Percentiles rank a stretch among this genome's conserved stretches.
Conservation (phyloP, 805 yeast genomes). For the Kazachstania viticola region DNA sequence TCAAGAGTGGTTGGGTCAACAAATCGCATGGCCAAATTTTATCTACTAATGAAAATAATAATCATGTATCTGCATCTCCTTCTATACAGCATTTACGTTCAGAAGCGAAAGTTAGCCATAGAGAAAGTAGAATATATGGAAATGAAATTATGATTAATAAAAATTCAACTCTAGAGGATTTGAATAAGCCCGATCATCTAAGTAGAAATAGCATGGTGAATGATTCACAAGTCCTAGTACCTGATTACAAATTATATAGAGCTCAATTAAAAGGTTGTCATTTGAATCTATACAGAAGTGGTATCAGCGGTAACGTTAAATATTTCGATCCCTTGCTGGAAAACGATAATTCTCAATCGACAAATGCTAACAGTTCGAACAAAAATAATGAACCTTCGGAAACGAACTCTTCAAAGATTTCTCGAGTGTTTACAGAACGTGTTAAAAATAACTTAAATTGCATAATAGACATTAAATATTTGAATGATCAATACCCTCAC, state of each 20-base stretch:
- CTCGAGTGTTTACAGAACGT: not conserved
- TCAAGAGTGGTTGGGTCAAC: constrained; percentile 54
- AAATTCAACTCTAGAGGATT: not conserved
- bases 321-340: constrained; percentile 26
- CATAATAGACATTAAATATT: constrained; percentile 18
- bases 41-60: not conserved
- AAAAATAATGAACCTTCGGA: not conserved
- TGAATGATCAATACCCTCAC: constrained; percentile 43
- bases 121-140: constrained; percentile 20
- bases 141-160: constrained; percentile 1
- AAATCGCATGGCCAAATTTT: constrained; percentile 27
- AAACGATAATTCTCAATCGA: not conserved
- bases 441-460: not conserved
- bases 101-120: constrained; percentile 4
- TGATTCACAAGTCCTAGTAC: constrained; percentile 12
- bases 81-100: constrained; percentile 1
- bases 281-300: constrained; percentile 47
- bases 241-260: constrained; percentile 35
- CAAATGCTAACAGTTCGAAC: not conserved
- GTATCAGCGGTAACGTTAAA: constrained; percentile 35
- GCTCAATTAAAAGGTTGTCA: constrained; percentile 64
- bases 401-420: not conserved
- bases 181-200: not conserved
- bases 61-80: not conserved
- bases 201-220: constrained; percentile 3